Evolutionary conservation across 768 basidiomycete genomes (phyloP), one percentile per base, ranked within the genome.

Genomic region (Kwoniella europaea): DNA sequence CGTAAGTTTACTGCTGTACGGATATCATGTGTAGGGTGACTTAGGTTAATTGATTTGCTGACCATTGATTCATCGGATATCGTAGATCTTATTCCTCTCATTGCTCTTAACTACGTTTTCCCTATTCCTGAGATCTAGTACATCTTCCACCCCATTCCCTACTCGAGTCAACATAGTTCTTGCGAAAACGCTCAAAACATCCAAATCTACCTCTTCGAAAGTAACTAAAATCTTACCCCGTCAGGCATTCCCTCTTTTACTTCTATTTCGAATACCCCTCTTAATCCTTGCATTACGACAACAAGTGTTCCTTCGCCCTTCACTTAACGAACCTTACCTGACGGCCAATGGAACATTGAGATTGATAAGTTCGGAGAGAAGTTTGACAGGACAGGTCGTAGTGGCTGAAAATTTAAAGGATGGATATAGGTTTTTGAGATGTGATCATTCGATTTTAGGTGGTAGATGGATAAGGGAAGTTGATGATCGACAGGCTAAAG

Each of bases 321-420:
- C 63, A 0, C 18, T 55, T 0, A n/a, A 29, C 35, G 61, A 71
- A 20, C 78, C 80, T 16, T 81, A 79, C 64, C 9, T 76, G 24
- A 68, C 75, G 20, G 65, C 71, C 4, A 68, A 75, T 29, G 75
- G 71, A 3, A 60, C 59, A 6, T 68, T 85, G 15, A 65, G 74
- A 15, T 66, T 85, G 0, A 76, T 85, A 12, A 77, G 74, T 24
- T 69, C 75, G 5, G 75, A 76, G 61, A 60, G 74, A 22, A 78
- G 84, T 55, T 50, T 87, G n/a, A 95, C 92, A 1, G 94, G 94
- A 1, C 85, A 90, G 15, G 88, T 98, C 43, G 88, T 91, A 2
- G 94, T 97, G 9, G 94, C 89, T 35, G 92, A 98, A 76, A 70
- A 81, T 35, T 65, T 84, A n/a, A 77, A 77, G 16, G 71, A 67